A percentile compares a stretch with the other conserved stretches of the same genome.
phyloP scores from a whole-genome alignment of 441 rosid species.

The Melastoma candidum region DNA sequence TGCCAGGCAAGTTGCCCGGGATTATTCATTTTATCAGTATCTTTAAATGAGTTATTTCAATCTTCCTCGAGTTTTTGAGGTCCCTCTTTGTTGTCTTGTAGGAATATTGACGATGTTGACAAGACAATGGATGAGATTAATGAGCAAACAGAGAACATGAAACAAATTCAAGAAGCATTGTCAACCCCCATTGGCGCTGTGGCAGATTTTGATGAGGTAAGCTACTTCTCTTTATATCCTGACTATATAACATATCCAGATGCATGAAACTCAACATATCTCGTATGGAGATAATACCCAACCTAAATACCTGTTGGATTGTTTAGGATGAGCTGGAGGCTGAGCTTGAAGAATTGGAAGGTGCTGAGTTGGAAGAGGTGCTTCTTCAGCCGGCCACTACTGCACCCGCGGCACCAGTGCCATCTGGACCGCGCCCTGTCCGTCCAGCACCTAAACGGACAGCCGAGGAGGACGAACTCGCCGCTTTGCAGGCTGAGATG shows the following conservation, averaged over 20 bases:
- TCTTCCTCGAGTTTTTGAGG: too few relatives aligned
- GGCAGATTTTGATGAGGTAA: constrained; percentile 91
- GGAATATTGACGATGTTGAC: constrained; percentile 92
- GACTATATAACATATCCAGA: too few relatives aligned
- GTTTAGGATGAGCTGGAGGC: constrained; percentile 89
- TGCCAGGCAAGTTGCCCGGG: too few relatives aligned
- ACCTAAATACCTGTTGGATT: too few relatives aligned
- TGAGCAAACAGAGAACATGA: constrained; percentile 96
- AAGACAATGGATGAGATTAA: constrained; percentile 97
- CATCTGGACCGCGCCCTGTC: constrained; percentile 53
- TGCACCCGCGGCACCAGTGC: constrained; percentile 74
- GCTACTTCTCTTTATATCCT: neutral
- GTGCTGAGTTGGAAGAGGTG: constrained; percentile 88
- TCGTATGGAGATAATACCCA: too few relatives aligned
- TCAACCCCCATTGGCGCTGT: constrained; percentile 81
- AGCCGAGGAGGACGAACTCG: constrained; percentile 93
- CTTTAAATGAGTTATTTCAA: too few relatives aligned
- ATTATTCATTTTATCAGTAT: too few relatives aligned
- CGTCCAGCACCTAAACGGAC: constrained; percentile 69
- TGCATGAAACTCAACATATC: too few relatives aligned
- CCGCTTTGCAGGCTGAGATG: constrained; percentile 93
- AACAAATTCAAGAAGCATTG: constrained; percentile 94
- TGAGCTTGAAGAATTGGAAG: constrained; percentile 93
- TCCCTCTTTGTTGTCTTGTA: constrained; percentile 17
- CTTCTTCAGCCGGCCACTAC: constrained; percentile 89